Evolutionary conservation across 2,329 filamentous ascomycete species (phyloP), one percentile per base, ranked within the genome.

Genomic region (Aaosphaeria pasadenensis): DNA sequence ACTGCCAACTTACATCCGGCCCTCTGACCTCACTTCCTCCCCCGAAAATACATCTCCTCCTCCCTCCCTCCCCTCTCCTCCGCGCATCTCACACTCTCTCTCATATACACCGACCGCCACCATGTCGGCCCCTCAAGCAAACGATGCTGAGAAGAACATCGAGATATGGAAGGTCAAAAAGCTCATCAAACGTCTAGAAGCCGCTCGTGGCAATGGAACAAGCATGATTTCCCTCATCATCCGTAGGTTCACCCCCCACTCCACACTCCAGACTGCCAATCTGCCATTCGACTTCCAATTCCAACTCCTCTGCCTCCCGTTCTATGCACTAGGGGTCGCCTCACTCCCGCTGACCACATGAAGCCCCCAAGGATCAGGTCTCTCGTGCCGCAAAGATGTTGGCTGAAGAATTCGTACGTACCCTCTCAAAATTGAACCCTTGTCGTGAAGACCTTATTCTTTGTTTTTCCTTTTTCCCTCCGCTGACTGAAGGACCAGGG

Each of bases 151-250:
- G 84, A 97, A 97, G 84, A 99, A 97, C 76, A 87, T 87, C 59
- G 84, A 87, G 75, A 87, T 87, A 78, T 91, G 88, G 89, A 96
- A 99, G 87, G 91, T 99, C 71, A 99, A 99, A 84, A 99, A 99
- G 82, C 81, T 99, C 70, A 96, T 99, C 78, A 99, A 97, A 79
- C 89, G 94, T 66, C 89, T 99, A 65, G 94, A 97, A 76, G 88
- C 90, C 55, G 95, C 95, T 62, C 84, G 95, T 72, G 94, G 94
- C 72, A 99, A 99, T 84, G 94, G 94, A 78, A 99, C 94, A 57
- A 92, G 87, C 79, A 99, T 99, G 94, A 99, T 99, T 76, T 97
- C 92, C 57, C 84, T 99, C 75, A 96, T 99, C 66, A 97, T 99
- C 70, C 94, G 90, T 95, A 79, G 68, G 88, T 78, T 39, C 29